Conservation (phyloP, 2,329 filamentous ascomycete genomes). For the Phialophora expanda region DNA sequence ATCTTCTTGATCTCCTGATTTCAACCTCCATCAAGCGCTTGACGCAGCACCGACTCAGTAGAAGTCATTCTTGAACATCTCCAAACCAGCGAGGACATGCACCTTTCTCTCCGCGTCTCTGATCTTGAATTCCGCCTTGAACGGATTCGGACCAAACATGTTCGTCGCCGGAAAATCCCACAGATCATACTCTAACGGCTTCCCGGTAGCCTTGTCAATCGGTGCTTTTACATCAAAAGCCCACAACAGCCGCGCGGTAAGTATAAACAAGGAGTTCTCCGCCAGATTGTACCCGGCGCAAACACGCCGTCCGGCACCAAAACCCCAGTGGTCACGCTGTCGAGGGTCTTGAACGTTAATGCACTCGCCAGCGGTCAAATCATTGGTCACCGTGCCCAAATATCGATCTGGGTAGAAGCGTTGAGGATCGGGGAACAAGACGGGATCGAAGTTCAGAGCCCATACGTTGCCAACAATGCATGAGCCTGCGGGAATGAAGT, state of each 20-base stretch:
- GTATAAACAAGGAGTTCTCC: slow-evolving; percentile 55
- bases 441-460: slow-evolving; percentile 55
- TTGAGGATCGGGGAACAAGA: slow-evolving; percentile 39
- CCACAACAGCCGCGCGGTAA: slow-evolving; percentile 48
- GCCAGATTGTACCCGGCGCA: slow-evolving; percentile 57
- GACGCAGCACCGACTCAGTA: background rate
- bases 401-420: slow-evolving; percentile 45
- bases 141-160: slow-evolving; percentile 23
- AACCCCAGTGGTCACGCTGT: slow-evolving; percentile 17
- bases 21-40: background rate
- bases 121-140: slow-evolving; percentile 23
- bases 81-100: slow-evolving; percentile 10
- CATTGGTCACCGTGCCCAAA: slow-evolving; percentile 9
- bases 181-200: slow-evolving; percentile 7
- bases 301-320: slow-evolving; percentile 52
- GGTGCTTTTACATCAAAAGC: slow-evolving; percentile 24
- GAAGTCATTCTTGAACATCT: slow-evolving; percentile 15
- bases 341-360: slow-evolving; percentile 10
- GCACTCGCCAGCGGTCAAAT: slow-evolving; percentile 40
- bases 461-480: slow-evolving; percentile 47
- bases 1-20: background rate
- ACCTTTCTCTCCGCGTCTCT: slow-evolving; percentile 14
- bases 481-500: slow-evolving; percentile 45
- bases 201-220: slow-evolving; percentile 19
- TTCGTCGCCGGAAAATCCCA: slow-evolving; percentile 19